These are phyloP conservation scores for Bifiguratus adelaidae DNA, from an alignment of 192 early-diverging fungal species.

Conservation along the genomic window DNA sequence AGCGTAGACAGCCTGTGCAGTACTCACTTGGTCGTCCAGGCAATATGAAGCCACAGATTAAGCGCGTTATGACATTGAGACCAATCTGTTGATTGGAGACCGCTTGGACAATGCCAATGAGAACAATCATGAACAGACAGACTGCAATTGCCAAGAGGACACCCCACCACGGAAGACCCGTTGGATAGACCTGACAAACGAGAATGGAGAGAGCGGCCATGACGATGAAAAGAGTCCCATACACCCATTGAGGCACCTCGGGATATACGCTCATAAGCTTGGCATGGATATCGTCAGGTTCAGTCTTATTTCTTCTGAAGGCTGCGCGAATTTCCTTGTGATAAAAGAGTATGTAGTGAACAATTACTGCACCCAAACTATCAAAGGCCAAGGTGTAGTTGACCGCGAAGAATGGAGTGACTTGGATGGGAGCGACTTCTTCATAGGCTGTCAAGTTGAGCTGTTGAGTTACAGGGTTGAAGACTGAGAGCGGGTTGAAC, in stretches of 20 bases:
- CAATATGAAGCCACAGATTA: conserved; percentile 45
- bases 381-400: conserved; percentile 43
- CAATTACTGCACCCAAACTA: conserved; percentile 35
- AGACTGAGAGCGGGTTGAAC: conserved; percentile 44
- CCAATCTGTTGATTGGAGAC: conserved; percentile 39
- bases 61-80: conserved; percentile 47
- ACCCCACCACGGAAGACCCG: conserved; percentile 37
- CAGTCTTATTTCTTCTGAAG: neutral
- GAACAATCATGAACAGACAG: conserved; percentile 33
- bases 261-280: conserved; percentile 45
- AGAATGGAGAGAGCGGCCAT: conserved; percentile 22
- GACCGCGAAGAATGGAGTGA: conserved; percentile 30
- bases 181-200: conserved; percentile 14
- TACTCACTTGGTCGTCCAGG: conserved; percentile 50
- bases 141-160: conserved; percentile 31
- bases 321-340: conserved; percentile 30
- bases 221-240: conserved; percentile 21
- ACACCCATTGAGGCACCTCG: conserved; percentile 47
- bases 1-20: too few species aligned
- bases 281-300: conserved; percentile 46
- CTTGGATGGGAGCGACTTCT: conserved; percentile 16
- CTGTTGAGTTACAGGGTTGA: conserved; percentile 30
- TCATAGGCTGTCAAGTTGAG: conserved; percentile 28
- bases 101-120: conserved; percentile 45
- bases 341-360: conserved; percentile 47